Base-by-base conservation (phyloP, 176 grass and related monocot species). In the Oryza coarctata region DNA sequence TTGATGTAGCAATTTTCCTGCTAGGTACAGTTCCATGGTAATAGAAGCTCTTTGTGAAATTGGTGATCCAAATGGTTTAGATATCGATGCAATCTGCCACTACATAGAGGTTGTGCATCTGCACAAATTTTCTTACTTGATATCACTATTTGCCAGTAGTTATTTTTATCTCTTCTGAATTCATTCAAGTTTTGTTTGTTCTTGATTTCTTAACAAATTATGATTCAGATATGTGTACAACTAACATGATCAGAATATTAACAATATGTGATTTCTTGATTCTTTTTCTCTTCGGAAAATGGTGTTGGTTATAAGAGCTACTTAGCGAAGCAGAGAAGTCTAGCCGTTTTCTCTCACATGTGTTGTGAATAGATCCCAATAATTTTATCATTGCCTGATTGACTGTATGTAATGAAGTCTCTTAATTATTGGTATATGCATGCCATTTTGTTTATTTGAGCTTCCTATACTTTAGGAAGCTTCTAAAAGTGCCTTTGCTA, bases 41-140 rank as follows among this genome's bases (percentile, higher is more conserved):
- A 55, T 99, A 4, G 93, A 99, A 90, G 96, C 91, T 71, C 87
- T 99, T 64, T 73, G 31, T 25, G 85, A 85, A 71, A 70, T 99
- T 70, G 90, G 93, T 40, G 93, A 99, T 45, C 96, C 93, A 74
- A 90, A 92, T 78, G 96, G 96, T 79, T 86, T 87, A 82, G 91
- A 92, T 23, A 60, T 94, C 81, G 40, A 35, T 66, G 75, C 87
- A 75, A 95, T 99, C 76, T 83, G 10, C 73, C 63, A 65, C 65
- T 90, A 88, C 73, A 87, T 92, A 80, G 93, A 99, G 89, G 96
- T 99, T 62, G 80, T 70, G 60, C 61, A 26, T 82, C 43, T 80
- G 17, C 13, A 39, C 39, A 29, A 22, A 70, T 36, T 34, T 61
- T 78, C 34, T 58, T 70, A 27, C 69, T 72, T 82, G 75, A 33